Percentiles rank a stretch among this genome's conserved stretches.
These are phyloP conservation scores for Naganishia albida DNA, from an alignment of 1,284 basidiomycete genomes.

Conservation along the genomic window DNA sequence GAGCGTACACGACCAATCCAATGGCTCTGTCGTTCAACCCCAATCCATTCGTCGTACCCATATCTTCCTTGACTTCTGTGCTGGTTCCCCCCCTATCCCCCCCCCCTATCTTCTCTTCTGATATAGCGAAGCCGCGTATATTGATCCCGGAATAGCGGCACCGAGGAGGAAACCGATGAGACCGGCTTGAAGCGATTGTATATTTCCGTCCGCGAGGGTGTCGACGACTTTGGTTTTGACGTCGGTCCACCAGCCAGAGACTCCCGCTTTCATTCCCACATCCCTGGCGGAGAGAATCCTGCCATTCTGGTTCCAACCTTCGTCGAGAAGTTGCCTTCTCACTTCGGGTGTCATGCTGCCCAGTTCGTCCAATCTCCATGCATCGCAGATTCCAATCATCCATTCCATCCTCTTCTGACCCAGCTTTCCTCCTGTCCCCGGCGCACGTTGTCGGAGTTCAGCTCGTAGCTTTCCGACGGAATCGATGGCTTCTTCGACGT, in stretches of 20 bases:
- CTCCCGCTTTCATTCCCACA: conserved; percentile 22
- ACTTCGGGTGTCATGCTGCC: conserved; percentile 46
- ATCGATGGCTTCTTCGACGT: conserved; percentile 75
- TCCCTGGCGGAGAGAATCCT: conserved; percentile 46
- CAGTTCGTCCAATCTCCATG: conserved; percentile 59
- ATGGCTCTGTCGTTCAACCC: not conserved
- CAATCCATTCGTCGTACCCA: not conserved
- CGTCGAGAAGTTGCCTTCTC: conserved; percentile 44
- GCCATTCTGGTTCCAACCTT: conserved; percentile 53
- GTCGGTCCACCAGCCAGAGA: conserved; percentile 10
- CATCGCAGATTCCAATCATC: conserved; percentile 89
- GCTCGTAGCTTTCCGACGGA: conserved; percentile 64
- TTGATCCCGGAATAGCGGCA: conserved; percentile 12
- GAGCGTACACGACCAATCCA: not conserved
- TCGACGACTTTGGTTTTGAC: conserved; percentile 11
- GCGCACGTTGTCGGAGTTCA: conserved; percentile 56
- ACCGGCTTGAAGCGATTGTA: conserved; percentile 12
- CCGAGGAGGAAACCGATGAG: conserved; percentile 21
- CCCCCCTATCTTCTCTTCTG: conserved; percentile 9
- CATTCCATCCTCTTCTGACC: conserved; percentile 77
- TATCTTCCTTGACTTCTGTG: not conserved
- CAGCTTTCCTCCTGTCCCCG: conserved; percentile 58
- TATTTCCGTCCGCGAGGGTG: conserved; percentile 9
- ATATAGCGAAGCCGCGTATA: conserved; percentile 13
- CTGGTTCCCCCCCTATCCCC: too few species aligned